Evolutionary conservation across 257 asterid genomes (phyloP).

Genomic region (Penstemon davidsonii): DNA sequence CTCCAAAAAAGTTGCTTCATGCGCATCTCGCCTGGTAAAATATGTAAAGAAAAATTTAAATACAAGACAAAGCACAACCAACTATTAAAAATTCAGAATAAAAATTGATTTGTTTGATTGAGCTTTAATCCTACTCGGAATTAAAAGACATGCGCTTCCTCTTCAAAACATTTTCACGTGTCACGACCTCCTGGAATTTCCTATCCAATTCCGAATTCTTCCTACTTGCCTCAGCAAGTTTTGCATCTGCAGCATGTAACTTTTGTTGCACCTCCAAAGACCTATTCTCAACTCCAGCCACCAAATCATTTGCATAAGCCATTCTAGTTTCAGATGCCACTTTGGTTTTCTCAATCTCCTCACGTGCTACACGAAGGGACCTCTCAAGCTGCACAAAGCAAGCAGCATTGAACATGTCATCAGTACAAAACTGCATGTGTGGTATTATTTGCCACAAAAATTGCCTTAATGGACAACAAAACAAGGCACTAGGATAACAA

Average conservation of each 20-base stretch:
- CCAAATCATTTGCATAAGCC: conserved; percentile 66
- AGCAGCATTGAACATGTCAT: conserved; percentile 12
- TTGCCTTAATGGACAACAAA: not conserved
- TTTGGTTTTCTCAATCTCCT: conserved; percentile 57
- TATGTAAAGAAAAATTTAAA: not conserved
- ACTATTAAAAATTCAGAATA: not conserved
- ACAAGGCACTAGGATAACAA: not conserved
- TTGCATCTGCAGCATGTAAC: conserved; percentile 74
- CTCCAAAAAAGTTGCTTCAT: conserved; percentile 55
- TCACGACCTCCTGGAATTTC: conserved; percentile 72
- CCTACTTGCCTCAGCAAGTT: conserved; percentile 78
- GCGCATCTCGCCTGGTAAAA: conserved; percentile 68
- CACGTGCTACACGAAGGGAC: conserved; percentile 53
- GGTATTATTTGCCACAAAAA: conserved; percentile 1
- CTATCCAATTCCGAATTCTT: conserved; percentile 75
- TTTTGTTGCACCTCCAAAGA: conserved; percentile 69
- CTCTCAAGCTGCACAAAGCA: conserved; percentile 62
- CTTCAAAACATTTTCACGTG: conserved; percentile 70
- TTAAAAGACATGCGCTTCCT: conserved; percentile 70
- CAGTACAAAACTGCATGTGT: conserved; percentile 18
- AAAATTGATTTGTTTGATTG: conserved; percentile 2
- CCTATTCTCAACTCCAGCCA: conserved; percentile 58
- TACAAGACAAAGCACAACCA: conserved; percentile 4
- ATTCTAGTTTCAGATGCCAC: conserved; percentile 56
- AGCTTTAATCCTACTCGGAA: conserved; percentile 61